Base-by-base conservation (phyloP, 73 alveolate genomes). In the Diophrys appendiculata region DNA sequence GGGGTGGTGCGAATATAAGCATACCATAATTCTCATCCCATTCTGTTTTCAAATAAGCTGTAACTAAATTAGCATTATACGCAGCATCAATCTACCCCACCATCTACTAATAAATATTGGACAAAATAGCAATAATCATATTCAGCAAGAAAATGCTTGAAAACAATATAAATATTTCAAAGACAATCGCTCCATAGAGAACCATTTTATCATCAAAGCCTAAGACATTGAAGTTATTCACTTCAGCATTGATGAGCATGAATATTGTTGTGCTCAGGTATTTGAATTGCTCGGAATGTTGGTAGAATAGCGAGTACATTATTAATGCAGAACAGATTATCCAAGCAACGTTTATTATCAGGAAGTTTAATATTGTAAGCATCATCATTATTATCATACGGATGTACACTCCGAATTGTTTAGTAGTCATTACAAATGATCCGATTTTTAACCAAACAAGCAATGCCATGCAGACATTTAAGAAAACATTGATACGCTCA, bases 21-120 rank as follows among this genome's bases (percentile, higher is more conserved):
- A 78, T 33, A 13, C 92, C 92, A 69, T 78, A 84, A 35, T 69
- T 33, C 52, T 68, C 74, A 80, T 78, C 81, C 81, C 82, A 84
- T 0, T 33, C 28, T 28, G 53, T 26, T 33, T 55, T 54, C 32
- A 25, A 26, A 69, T 84, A 68, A 26, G 72, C 77, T 5, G 32
- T 34, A 25, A 78, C 84, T n/a, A 84, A 25, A n/a, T 34, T 73
- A 5, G 92, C 84, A 28, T 85, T 68, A 52, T 84, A 86, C 29
- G 78, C 92, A 68, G 88, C 85, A 0, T 77, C 92, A 11, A 79
- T 71, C 30, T 69, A 29, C 1, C 54, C 53, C 11, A 43, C 23
- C 13, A 79, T 30, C 22, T 69, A 35, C 0, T 78, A 14, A 34
- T 64, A 84, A 5, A 78, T 84, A 52, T 79, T 79, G n/a, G 89